Conservation (phyloP, 75 land plant genomes). For the Pinus taeda region DNA sequence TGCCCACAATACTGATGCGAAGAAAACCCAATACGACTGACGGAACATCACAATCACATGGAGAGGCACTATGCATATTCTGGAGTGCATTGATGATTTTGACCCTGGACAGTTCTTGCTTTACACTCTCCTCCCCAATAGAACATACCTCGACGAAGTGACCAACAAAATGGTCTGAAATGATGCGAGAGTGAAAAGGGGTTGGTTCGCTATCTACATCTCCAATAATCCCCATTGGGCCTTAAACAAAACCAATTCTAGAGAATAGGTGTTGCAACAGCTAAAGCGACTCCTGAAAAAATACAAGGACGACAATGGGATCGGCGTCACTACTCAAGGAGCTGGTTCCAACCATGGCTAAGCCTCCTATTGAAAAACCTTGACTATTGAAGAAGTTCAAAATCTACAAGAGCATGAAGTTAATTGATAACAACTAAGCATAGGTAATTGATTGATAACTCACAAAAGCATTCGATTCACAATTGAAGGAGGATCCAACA, state of each 20-base stretch:
- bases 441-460: no score
- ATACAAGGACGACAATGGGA: conserved; percentile 15
- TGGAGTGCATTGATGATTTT: conserved; percentile 70
- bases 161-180: conserved; percentile 19
- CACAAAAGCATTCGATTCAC: no score
- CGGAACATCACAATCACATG: conserved; percentile 67
- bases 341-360: no score
- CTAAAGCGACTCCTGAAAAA: not conserved
- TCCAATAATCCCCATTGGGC: conserved; percentile 43
- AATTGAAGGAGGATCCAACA: no score
- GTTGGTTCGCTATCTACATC: conserved; percentile 69
- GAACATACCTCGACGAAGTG: conserved; percentile 56
- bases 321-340: conserved; percentile 23
- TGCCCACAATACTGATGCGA: conserved; percentile 62
- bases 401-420: no score
- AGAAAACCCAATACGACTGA: conserved; percentile 41
- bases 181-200: conserved; percentile 27
- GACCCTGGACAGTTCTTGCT: conserved; percentile 27
- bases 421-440: no score
- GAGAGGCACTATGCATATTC: conserved; percentile 48
- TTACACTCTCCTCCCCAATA: conserved; percentile 14
- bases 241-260: conserved; percentile 48
- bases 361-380: no score
- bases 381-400: no score
- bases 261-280: conserved; percentile 47